Evolutionary conservation across 306 rosid genomes (phyloP).

Genomic region (Inga leiocalycina): DNA sequence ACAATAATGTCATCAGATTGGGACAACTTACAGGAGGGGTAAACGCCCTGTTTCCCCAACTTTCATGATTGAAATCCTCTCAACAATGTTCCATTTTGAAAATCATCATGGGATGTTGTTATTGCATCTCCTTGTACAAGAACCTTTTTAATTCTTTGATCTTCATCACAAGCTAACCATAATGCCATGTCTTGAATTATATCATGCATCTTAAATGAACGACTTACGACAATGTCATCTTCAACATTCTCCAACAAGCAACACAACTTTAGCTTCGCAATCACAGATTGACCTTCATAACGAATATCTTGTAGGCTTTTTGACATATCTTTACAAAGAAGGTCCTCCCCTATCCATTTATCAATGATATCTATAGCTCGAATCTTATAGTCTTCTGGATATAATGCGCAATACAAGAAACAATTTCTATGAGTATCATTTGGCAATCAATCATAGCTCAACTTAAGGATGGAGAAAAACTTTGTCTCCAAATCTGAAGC

Average conservation of each 20-base stretch:
- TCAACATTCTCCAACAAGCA: slow-evolving; percentile 8
- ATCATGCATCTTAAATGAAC: background rate
- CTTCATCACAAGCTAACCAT: background rate
- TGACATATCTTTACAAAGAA: background rate
- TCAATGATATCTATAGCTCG: background rate
- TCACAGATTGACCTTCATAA: background rate
- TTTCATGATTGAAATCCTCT: background rate
- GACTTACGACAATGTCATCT: fast-evolving
- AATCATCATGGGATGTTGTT: background rate
- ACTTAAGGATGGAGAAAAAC: background rate
- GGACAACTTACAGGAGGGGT: background rate
- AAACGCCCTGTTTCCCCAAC: fast-evolving
- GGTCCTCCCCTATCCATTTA: slow-evolving; percentile 12
- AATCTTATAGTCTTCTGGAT: slow-evolving; percentile 7
- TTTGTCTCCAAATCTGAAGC: background rate
- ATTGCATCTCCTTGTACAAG: background rate
- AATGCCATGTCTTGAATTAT: slow-evolving; percentile 7
- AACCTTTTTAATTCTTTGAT: background rate
- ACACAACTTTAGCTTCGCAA: background rate
- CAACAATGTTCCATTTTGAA: background rate
- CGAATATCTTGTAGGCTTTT: background rate
- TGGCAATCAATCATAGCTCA: background rate
- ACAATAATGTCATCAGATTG: background rate
- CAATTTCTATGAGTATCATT: background rate
- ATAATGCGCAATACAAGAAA: slow-evolving; percentile 19